Evolutionary conservation across 2,329 filamentous ascomycete species (phyloP).

Genomic region (Neonectria coccinea): DNA sequence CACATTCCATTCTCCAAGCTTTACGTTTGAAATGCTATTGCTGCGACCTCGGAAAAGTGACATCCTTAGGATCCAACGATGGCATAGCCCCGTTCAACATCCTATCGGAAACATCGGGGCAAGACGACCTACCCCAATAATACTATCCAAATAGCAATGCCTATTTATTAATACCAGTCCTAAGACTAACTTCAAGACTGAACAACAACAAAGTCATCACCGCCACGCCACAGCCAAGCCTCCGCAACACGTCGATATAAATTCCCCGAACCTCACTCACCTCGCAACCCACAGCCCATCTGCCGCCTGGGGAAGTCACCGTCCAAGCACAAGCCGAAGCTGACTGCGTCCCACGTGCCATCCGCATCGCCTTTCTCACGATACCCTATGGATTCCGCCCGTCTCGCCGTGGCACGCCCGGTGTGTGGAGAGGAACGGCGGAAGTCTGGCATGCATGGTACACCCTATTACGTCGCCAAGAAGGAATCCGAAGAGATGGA

Average conservation of each 20-base stretch:
- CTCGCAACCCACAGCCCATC: not conserved
- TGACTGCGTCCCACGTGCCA: not conserved
- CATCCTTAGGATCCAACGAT: too few relatives aligned
- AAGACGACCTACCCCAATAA: not conserved
- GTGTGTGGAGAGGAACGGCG: not conserved
- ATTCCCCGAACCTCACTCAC: slow-evolving; percentile 11
- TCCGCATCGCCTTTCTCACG: not conserved
- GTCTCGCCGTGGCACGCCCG: not conserved
- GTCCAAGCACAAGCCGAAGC: not conserved
- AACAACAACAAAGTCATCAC: not conserved
- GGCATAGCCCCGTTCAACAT: not conserved
- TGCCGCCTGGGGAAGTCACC: not conserved
- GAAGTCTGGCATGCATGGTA: slow-evolving; percentile 14
- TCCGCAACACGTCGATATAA: not conserved
- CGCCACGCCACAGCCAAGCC: not conserved
- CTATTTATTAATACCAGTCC: too few relatives aligned
- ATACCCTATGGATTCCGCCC: not conserved
- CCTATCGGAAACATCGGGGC: not conserved
- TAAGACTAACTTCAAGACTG: too few relatives aligned
- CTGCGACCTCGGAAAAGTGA: too few relatives aligned
- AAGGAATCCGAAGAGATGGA: slow-evolving; percentile 3
- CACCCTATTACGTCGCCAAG: slow-evolving; percentile 3
- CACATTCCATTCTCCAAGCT: not conserved
- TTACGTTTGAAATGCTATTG: not conserved
- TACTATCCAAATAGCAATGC: too few relatives aligned